Conservation (phyloP, 2,329 filamentous ascomycete species). For the Dactylonectria macrodidyma region DNA sequence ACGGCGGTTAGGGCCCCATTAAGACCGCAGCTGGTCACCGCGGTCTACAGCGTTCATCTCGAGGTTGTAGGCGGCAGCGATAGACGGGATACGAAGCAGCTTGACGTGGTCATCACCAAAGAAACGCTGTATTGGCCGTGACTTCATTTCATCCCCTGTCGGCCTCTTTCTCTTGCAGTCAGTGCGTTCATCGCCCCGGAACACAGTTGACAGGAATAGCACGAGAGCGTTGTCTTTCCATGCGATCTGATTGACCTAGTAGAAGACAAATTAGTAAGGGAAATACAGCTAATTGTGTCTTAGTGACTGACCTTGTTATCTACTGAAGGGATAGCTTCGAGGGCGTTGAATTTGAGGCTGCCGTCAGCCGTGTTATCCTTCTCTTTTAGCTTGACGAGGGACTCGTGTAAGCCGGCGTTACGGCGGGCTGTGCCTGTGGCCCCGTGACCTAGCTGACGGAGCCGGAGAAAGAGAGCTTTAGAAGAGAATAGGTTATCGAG, state of each 20-base stretch:
- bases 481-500: conserved; percentile 32
- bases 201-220: conserved; percentile 13
- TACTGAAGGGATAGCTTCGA: conserved; percentile 3
- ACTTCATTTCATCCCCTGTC: neutral
- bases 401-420: conserved; percentile 24
- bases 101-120: neutral
- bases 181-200: neutral
- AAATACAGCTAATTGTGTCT: neutral
- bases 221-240: conserved; percentile 8
- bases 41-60: neutral
- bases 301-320: conserved; percentile 13
- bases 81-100: neutral
- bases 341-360: conserved; percentile 9
- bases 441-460: conserved; percentile 2
- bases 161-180: neutral
- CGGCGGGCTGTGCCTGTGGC: conserved; percentile 29
- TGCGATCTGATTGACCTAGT: conserved; percentile 4
- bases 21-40: neutral
- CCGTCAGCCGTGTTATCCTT: conserved; percentile 7
- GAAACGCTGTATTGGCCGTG: conserved; percentile 4
- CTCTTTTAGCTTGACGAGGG: conserved; percentile 16
- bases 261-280: conserved; percentile 4
- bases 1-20: conserved; percentile 5
- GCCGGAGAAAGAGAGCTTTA: conserved; percentile 16
- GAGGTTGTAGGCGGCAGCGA: neutral